These are phyloP conservation scores for Scutellaria barbata DNA, from an alignment of 257 asterid species.

Conservation along the genomic window DNA sequence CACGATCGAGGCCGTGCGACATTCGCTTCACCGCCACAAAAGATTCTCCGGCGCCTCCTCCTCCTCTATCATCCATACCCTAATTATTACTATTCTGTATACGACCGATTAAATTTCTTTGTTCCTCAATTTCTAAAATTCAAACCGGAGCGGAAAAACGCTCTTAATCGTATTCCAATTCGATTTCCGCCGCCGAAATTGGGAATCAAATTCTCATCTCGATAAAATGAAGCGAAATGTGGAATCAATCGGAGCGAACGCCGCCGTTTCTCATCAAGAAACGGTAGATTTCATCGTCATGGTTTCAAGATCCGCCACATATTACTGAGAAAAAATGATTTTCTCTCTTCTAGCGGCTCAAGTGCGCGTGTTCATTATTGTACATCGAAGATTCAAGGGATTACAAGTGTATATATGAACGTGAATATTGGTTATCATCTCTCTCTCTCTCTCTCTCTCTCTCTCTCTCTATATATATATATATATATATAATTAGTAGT, in stretches of 20 bases:
- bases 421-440: slow-evolving; percentile 18
- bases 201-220: slow-evolving; percentile 25
- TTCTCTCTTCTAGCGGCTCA: slow-evolving; percentile 22
- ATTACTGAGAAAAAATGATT: slow-evolving; percentile 11
- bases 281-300: slow-evolving; percentile 33
- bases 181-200: slow-evolving; percentile 23
- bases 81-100: slow-evolving; percentile 9
- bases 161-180: slow-evolving; percentile 18
- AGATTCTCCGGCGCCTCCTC: slow-evolving; percentile 77
- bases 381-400: slow-evolving; percentile 12
- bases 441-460: slow-evolving; percentile 14
- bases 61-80: slow-evolving; percentile 78
- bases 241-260: slow-evolving; percentile 33
- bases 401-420: slow-evolving; percentile 11
- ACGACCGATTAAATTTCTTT: slow-evolving; percentile 20
- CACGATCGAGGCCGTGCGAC: slow-evolving; percentile 81
- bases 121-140: background rate
- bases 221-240: slow-evolving; percentile 36
- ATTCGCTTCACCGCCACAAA: slow-evolving; percentile 92
- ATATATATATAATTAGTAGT: background rate
- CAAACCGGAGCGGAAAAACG: slow-evolving; percentile 28
- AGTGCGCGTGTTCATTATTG: slow-evolving; percentile 28
- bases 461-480: background rate
- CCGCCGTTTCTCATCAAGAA: slow-evolving; percentile 35
- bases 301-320: slow-evolving; percentile 45